Evolutionary conservation across 108 stramenopile genomes (phyloP), one percentile per base, ranked within the genome.

Genomic region (Skeletonema grethae): DNA sequence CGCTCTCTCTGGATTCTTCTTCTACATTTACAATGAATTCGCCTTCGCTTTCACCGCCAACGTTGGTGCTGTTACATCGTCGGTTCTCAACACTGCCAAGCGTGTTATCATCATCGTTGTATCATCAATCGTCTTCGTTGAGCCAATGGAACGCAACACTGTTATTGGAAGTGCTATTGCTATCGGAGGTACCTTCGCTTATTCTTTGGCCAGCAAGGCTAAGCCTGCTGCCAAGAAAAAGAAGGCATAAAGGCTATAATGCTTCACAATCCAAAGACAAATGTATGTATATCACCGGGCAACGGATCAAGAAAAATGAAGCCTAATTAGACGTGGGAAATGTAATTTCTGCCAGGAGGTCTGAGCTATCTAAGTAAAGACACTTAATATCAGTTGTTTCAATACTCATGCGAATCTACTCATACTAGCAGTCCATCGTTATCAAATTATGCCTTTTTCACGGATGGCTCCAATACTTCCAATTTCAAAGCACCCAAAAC

Each of bases 1-100:
- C 58, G 65, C 87, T 34, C 59, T 91, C 25, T 88, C 87, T 43
- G 97, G 96, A 56, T 88, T 98, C 62, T 95, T 93, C 85, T 98
- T 95, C 72, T 98, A 98, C 87, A 78, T 96, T 61, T 97, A 97
- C 93, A 97, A 97, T 48, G 97, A 97, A 72, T 93, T 95, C 48
- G 97, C 97, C 63, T 97, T 95, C 80, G 88, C 95, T 28, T 96
- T 96, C 71, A 90, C 95, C 56, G 81, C 89, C 64, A 70, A 82
- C 39, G 96, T 97, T 30, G 90, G 91, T 64, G 86, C 93, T 36
- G 90, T 94, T 60, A 94, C 92, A 18, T 88, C 87, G 8, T 92
- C 94, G 22, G 94, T 95, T 11, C 75, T 90, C 67, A 95, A 95
- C 84, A 95, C 94, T 39, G 94, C 91, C 36, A 95, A 95, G 88